Percentiles rank a stretch among this genome's conserved stretches.
Conservation (phyloP, 345 rosid species). For the Cochlearia excelsa region DNA sequence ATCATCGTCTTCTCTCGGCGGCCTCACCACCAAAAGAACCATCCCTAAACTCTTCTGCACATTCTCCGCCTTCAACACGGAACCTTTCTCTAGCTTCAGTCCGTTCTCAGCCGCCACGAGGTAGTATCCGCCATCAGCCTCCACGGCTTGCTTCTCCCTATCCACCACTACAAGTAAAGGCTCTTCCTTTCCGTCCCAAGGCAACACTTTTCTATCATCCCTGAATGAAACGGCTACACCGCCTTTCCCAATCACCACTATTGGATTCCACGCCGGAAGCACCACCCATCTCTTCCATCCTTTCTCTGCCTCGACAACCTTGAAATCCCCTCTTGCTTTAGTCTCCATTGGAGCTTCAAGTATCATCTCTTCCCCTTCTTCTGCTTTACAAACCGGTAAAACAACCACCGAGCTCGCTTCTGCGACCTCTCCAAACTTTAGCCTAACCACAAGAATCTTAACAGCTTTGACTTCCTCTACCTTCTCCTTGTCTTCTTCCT, state of each 20-base stretch:
- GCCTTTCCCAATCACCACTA: slow-evolving; percentile 43
- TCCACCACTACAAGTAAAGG: slow-evolving; percentile 69
- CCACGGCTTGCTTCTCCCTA: slow-evolving; percentile 55
- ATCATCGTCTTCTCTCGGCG: slow-evolving; percentile 62
- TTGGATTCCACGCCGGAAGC: slow-evolving; percentile 67
- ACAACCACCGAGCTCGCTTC: slow-evolving; percentile 62
- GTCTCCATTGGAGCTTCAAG: slow-evolving; percentile 64
- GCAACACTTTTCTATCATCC: slow-evolving; percentile 61
- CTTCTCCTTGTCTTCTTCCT: slow-evolving; percentile 26
- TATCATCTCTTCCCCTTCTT: slow-evolving; percentile 48
- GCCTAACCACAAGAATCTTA: slow-evolving; percentile 67
- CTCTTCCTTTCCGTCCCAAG: slow-evolving; percentile 83
- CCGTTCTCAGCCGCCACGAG: slow-evolving; percentile 49
- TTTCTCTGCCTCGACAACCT: slow-evolving; percentile 71
- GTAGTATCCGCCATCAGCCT: slow-evolving; percentile 59
- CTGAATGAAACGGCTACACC: slow-evolving; percentile 71
- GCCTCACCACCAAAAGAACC: slow-evolving; percentile 74
- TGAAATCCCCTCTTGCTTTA: slow-evolving; percentile 58
- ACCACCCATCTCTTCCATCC: slow-evolving; percentile 91
- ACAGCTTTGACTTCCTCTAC: slow-evolving; percentile 19
- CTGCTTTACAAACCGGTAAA: slow-evolving; percentile 71
- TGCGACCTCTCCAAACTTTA: slow-evolving; percentile 75
- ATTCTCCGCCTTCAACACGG: slow-evolving; percentile 43
- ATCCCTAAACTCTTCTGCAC: slow-evolving; percentile 48
- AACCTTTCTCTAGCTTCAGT: slow-evolving; percentile 74